phyloP scores from a whole-genome alignment of 805 yeast genomes.

The Soucietia sequanensis region DNA sequence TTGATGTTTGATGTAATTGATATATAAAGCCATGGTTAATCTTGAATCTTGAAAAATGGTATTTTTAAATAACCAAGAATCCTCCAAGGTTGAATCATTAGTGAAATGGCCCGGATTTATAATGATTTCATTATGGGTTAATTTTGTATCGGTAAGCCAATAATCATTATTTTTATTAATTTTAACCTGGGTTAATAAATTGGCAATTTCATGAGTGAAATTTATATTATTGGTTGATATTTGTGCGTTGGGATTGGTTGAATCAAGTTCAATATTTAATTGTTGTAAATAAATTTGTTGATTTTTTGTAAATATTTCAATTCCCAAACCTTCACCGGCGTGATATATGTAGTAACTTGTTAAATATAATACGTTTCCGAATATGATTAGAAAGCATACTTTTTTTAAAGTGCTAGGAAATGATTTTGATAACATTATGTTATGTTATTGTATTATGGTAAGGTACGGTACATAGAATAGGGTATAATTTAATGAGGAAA shows the following conservation, averaged over 20 bases:
- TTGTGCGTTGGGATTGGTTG: background rate
- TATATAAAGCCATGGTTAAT: slow-evolving; percentile 18
- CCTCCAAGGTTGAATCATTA: slow-evolving; percentile 8
- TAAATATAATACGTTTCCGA: slow-evolving; percentile 12
- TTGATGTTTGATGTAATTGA: slow-evolving; percentile 11
- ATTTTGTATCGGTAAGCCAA: slow-evolving; percentile 23
- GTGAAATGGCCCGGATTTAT: slow-evolving; percentile 15
- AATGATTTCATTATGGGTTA: slow-evolving; percentile 12
- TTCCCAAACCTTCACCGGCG: background rate
- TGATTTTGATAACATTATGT: too few species aligned
- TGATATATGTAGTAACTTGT: slow-evolving; percentile 6
- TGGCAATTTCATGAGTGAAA: slow-evolving; percentile 6
- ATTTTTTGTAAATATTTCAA: background rate
- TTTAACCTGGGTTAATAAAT: slow-evolving; percentile 15
- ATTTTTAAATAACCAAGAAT: slow-evolving; percentile 13
- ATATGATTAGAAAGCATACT: slow-evolving; percentile 3
- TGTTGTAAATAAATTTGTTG: background rate
- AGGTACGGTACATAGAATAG: too few species aligned
- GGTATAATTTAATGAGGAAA: too few species aligned
- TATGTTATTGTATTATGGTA: too few species aligned
- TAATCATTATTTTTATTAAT: slow-evolving; percentile 14
- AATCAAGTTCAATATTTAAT: background rate
- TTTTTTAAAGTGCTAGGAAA: slow-evolving; percentile 1
- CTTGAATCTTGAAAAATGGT: slow-evolving; percentile 19
- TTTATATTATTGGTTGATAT: slow-evolving; percentile 1